Percentiles rank a stretch among this genome's conserved stretches.
phyloP scores from a whole-genome alignment of 2,329 filamentous ascomycete species.

The Aspergillus sp. region DNA sequence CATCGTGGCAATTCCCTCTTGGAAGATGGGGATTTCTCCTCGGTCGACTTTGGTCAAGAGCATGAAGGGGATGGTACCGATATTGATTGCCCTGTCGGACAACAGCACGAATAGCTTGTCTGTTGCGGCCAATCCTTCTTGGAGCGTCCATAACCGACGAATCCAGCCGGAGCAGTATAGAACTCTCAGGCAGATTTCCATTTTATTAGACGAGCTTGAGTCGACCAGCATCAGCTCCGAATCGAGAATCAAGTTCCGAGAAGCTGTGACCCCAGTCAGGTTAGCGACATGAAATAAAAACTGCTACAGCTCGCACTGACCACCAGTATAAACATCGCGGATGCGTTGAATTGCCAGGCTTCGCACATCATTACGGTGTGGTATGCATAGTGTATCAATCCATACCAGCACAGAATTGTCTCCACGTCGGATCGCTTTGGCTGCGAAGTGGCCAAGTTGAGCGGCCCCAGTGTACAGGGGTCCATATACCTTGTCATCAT shows the following conservation, averaged over 20 bases:
- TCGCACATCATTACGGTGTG: not conserved
- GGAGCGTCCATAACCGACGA: not conserved
- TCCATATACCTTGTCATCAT: not conserved
- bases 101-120: not conserved
- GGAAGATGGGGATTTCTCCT: not conserved
- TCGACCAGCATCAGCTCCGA: not conserved
- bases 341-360: not conserved
- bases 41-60: not conserved
- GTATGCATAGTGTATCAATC: slow-evolving; percentile 2
- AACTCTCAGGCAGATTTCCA: not conserved
- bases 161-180: slow-evolving; percentile 1
- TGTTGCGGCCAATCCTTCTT: not conserved
- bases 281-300: not conserved
- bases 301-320: not conserved
- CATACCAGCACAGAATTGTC: not conserved
- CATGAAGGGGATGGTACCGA: not conserved
- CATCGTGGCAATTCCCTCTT: not conserved
- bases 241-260: not conserved
- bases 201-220: not conserved
- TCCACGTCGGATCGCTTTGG: not conserved
- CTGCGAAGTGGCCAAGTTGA: not conserved
- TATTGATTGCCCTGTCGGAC: not conserved
- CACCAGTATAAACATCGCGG: not conserved
- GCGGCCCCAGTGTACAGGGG: not conserved
- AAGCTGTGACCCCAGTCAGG: not conserved